These are phyloP conservation scores for Thelonectria olida DNA, from an alignment of 2,329 filamentous ascomycete species.

Conservation along the genomic window DNA sequence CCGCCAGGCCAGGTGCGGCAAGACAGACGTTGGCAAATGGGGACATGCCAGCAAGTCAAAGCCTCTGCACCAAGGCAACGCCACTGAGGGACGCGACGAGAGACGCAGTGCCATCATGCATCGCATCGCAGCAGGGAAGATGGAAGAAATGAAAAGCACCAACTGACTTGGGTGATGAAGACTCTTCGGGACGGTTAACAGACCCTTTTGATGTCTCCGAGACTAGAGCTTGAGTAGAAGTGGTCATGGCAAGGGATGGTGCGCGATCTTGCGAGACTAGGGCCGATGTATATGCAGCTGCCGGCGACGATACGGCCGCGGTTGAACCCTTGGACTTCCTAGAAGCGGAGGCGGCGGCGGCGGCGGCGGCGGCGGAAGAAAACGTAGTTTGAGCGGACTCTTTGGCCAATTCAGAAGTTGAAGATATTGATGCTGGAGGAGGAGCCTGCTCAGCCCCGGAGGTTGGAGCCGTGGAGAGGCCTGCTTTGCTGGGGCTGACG, in stretches of 20 bases:
- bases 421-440: conserved; percentile 23
- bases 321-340: too few relatives aligned
- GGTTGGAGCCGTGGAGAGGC: conserved; percentile 34
- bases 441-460: conserved; percentile 31
- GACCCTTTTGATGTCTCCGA: conserved; percentile 14
- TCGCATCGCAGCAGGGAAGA: not conserved
- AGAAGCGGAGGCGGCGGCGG: too few relatives aligned
- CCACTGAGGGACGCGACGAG: conserved; percentile 27
- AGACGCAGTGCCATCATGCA: not conserved
- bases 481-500: conserved; percentile 28
- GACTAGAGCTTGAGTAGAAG: conserved; percentile 1
- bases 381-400: conserved; percentile 20
- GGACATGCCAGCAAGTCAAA: conserved; percentile 37
- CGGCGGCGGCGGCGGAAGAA: conserved; percentile 16
- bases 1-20: conserved; percentile 36
- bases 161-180: conserved; percentile 23
- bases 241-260: conserved; percentile 24
- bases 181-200: not conserved
- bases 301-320: conserved; percentile 17
- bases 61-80: conserved; percentile 37
- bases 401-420: conserved; percentile 18
- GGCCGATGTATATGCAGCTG: conserved; percentile 17
- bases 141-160: not conserved
- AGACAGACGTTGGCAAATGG: conserved; percentile 36
- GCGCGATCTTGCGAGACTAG: conserved; percentile 27